phyloP scores from a whole-genome alignment of 768 basidiomycete species.

The Xerocomus spinulosus region DNA sequence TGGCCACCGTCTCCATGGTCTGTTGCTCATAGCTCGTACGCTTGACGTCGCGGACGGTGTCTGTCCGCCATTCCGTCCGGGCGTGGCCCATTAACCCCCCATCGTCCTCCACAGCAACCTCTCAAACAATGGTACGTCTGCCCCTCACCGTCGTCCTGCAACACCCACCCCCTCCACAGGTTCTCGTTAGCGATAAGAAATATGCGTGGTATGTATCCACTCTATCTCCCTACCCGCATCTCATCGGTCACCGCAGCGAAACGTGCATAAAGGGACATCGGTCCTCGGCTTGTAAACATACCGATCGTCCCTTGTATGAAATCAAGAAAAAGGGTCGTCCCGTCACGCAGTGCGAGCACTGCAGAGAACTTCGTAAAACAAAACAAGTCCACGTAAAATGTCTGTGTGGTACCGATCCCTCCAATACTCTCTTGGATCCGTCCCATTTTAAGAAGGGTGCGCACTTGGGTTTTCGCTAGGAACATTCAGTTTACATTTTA shows the following conservation, averaged over 20 bases:
- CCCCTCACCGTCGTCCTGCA: background rate
- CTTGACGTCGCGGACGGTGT: conserved; percentile 57
- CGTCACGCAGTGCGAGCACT: conserved; percentile 52
- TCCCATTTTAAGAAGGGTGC: conserved; percentile 60
- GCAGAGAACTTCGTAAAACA: conserved; percentile 43
- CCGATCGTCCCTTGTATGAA: conserved; percentile 81
- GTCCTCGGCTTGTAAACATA: conserved; percentile 84
- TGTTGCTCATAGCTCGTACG: conserved; percentile 43
- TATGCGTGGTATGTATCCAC: conserved; percentile 67
- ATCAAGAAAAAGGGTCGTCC: conserved; percentile 64
- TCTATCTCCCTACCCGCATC: conserved; percentile 1
- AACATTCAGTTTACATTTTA: background rate
- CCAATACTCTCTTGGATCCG: conserved; percentile 20
- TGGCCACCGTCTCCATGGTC: conserved; percentile 26
- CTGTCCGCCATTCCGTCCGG: conserved; percentile 36
- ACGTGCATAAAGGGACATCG: conserved; percentile 94
- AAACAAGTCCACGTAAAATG: conserved; percentile 45
- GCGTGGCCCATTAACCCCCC: conserved; percentile 18
- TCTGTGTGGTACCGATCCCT: conserved; percentile 34
- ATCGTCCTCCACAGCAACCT: conserved; percentile 5
- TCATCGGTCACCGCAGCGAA: conserved; percentile 47
- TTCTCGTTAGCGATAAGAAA: conserved; percentile 71
- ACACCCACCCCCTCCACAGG: conserved; percentile 34
- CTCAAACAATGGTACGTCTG: conserved; percentile 41
- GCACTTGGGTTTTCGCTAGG: conserved; percentile 17